phyloP scores from a whole-genome alignment of 108 stramenopile genomes.

The Ochromonas danica region DNA sequence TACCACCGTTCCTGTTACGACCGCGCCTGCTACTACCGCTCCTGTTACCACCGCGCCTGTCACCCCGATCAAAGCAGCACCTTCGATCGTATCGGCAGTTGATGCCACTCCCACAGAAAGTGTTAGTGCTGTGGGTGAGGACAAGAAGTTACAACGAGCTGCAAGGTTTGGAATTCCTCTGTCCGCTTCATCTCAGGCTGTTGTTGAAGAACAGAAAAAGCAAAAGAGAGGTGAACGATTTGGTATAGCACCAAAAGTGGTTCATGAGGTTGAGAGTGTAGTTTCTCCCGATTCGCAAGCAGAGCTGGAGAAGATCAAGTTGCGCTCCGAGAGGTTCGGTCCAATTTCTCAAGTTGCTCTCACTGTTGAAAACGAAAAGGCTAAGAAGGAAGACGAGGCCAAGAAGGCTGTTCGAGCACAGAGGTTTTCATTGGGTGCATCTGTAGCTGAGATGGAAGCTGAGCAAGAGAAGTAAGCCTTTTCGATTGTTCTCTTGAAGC shows the following conservation, averaged over 20 bases:
- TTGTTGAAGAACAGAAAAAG: neutral
- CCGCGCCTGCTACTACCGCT: neutral
- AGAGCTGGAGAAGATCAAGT: neutral
- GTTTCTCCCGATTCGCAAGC: neutral
- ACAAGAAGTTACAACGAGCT: constrained; percentile 3
- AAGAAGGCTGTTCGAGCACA: too few relatives aligned
- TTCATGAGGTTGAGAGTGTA: neutral
- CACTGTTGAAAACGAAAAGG: neutral
- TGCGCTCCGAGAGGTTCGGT: neutral
- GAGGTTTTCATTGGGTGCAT: too few relatives aligned
- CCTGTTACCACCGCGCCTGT: neutral
- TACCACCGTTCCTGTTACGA: neutral
- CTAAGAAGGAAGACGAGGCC: too few relatives aligned
- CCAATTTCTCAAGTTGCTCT: neutral
- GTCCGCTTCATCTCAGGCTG: neutral
- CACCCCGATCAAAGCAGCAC: neutral
- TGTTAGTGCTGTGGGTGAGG: neutral
- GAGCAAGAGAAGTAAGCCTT: too few relatives aligned
- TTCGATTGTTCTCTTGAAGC: too few relatives aligned
- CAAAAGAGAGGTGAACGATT: neutral
- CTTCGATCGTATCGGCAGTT: neutral
- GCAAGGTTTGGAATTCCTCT: neutral
- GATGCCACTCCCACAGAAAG: neutral
- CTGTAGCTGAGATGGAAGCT: too few relatives aligned
- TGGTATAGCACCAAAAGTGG: neutral